Conservation (phyloP, 441 rosid species). For the Gossypium lobatum region DNA sequence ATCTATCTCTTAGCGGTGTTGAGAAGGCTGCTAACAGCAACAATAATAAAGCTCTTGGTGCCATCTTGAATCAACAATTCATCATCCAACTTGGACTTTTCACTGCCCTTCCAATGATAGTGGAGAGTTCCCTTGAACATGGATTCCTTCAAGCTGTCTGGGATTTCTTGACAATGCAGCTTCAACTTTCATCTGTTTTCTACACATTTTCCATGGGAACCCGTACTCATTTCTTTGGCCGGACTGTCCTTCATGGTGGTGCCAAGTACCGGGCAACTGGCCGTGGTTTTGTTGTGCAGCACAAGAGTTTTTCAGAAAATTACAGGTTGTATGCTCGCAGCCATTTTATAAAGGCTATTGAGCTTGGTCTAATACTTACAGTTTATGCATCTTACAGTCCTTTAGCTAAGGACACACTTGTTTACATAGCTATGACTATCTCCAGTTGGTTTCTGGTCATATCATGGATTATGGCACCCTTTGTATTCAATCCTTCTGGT, state of each 20-base stretch:
- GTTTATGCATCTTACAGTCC: conserved; percentile 69
- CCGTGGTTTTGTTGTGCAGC: conserved; percentile 86
- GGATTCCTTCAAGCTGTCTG: conserved; percentile 56
- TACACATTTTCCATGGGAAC: conserved; percentile 93
- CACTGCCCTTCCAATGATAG: conserved; percentile 83
- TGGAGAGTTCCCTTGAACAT: conserved; percentile 79
- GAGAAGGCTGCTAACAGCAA: conserved; percentile 32
- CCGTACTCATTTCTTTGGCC: conserved; percentile 78
- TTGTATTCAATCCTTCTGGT: conserved; percentile 83
- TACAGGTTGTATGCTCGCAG: conserved; percentile 79
- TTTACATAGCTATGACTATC: conserved; percentile 53
- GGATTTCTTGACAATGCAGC: conserved; percentile 80
- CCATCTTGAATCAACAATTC: conserved; percentile 56
- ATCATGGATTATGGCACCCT: conserved; percentile 82
- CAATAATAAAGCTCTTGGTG: conserved; percentile 43
- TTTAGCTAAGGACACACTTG: conserved; percentile 52
- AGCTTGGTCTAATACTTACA: conserved; percentile 75
- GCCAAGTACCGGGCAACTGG: conserved; percentile 83
- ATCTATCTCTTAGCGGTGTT: conserved; percentile 60
- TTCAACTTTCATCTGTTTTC: conserved; percentile 81
- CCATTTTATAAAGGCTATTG: conserved; percentile 85
- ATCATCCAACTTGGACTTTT: conserved; percentile 85
- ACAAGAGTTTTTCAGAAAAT: conserved; percentile 76
- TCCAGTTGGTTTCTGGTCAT: conserved; percentile 83
- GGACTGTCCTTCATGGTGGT: conserved; percentile 90